A percentile compares a stretch with the other conserved stretches of the same genome.
phyloP scores from a whole-genome alignment of 2,329 filamentous ascomycete species.

The Sporothrix pseudoabietina region DNA sequence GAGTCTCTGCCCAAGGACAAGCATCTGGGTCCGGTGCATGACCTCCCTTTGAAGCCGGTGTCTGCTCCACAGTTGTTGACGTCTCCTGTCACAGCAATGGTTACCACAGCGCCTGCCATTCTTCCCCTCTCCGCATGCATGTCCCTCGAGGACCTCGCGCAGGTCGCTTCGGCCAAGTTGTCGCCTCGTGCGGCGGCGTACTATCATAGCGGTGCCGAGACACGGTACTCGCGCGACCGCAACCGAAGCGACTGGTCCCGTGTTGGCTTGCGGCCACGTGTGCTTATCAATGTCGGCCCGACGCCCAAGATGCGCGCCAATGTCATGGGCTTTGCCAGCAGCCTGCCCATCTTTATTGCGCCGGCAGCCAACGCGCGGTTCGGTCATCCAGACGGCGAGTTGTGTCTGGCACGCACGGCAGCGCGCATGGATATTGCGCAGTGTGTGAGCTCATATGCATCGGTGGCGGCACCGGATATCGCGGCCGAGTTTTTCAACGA shows the following conservation, averaged over 20 bases:
- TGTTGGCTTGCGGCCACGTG: slow-evolving; percentile 30
- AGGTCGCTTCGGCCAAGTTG: slow-evolving; percentile 21
- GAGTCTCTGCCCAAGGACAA: slow-evolving; percentile 1
- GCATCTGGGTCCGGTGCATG: neutral
- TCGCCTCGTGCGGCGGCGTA: slow-evolving; percentile 27
- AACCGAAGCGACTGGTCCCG: slow-evolving; percentile 30
- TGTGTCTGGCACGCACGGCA: slow-evolving; percentile 30
- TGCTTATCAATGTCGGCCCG: slow-evolving; percentile 26
- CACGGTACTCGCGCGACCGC: slow-evolving; percentile 16
- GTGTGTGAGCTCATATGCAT: slow-evolving; percentile 32
- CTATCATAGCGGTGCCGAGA: slow-evolving; percentile 29
- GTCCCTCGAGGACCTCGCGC: slow-evolving; percentile 26
- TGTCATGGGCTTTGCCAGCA: slow-evolving; percentile 27
- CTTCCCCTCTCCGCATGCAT: slow-evolving; percentile 31
- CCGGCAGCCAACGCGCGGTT: slow-evolving; percentile 31
- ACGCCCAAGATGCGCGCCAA: slow-evolving; percentile 21
- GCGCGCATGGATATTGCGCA: slow-evolving; percentile 33
- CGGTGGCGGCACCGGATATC: slow-evolving; percentile 25
- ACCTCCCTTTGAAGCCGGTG: too few relatives aligned
- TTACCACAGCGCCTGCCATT: neutral
- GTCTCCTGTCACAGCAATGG: neutral
- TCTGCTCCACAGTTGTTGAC: neutral
- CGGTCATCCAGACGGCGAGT: slow-evolving; percentile 32
- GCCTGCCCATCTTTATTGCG: slow-evolving; percentile 33
- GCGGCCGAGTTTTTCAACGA: slow-evolving; percentile 21